phyloP scores from a whole-genome alignment of 2,329 filamentous ascomycete genomes.

The Pseudohalonectria lignicola region DNA sequence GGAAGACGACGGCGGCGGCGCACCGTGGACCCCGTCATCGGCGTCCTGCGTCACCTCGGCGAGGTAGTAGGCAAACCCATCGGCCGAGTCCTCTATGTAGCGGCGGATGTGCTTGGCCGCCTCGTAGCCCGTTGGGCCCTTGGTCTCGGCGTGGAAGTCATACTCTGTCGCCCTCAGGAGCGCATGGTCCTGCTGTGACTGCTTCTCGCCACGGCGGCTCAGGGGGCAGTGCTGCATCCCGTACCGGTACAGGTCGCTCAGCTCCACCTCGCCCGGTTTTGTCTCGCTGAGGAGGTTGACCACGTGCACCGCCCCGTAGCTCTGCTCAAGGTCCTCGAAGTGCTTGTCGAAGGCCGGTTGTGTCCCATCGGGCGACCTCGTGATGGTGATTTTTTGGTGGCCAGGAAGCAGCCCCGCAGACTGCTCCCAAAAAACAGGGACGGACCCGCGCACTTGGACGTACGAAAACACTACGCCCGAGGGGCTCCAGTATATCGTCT shows the following conservation, averaged over 20 bases:
- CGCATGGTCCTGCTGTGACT: constrained; percentile 51
- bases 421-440: constrained; percentile 97
- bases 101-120: constrained; percentile 75
- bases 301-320: constrained; percentile 84
- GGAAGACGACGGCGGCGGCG: constrained; percentile 17
- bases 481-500: constrained; percentile 83
- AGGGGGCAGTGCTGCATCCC: constrained; percentile 67
- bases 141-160: constrained; percentile 93
- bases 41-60: constrained; percentile 58
- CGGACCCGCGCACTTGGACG: constrained; percentile 81
- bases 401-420: constrained; percentile 76
- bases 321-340: constrained; percentile 74
- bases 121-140: constrained; percentile 76
- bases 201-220: constrained; percentile 45
- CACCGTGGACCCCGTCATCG: constrained; percentile 26
- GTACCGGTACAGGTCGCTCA: constrained; percentile 68
- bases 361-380: constrained; percentile 77
- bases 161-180: constrained; percentile 77
- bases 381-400: constrained; percentile 89
- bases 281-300: constrained; percentile 88
- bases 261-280: constrained; percentile 75
- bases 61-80: constrained; percentile 87
- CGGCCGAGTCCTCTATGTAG: constrained; percentile 67
- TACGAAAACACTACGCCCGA: constrained; percentile 79
- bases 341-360: constrained; percentile 95